Evolutionary conservation across 768 basidiomycete species (phyloP).

Genomic region (Cyclocybe cylindracea): DNA sequence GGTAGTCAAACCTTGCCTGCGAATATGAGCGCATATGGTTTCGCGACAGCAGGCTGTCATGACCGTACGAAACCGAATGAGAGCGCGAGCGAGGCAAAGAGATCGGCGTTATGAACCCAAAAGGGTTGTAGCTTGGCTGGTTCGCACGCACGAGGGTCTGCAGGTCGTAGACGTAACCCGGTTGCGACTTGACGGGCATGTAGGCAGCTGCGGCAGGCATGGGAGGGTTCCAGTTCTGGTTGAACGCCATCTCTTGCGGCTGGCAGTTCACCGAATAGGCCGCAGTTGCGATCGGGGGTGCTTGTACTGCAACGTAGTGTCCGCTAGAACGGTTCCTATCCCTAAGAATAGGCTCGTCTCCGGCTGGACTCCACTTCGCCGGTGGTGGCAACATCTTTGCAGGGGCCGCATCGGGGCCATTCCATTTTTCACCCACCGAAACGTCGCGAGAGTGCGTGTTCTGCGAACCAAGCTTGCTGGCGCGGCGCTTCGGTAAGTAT

Average conservation of each 20-base stretch:
- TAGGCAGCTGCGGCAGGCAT: slow-evolving; percentile 18
- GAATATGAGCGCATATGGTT: slow-evolving; percentile 62
- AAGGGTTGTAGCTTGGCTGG: slow-evolving; percentile 36
- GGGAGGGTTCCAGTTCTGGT: slow-evolving; percentile 40
- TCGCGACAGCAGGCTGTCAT: slow-evolving; percentile 46
- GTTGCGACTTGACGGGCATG: slow-evolving; percentile 37
- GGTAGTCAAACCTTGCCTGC: slow-evolving; percentile 57
- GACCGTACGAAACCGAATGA: slow-evolving; percentile 55
- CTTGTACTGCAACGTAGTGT: slow-evolving; percentile 67
- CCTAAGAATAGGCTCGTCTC: slow-evolving; percentile 72
- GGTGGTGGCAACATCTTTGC: slow-evolving; percentile 62
- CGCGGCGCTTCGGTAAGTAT: slow-evolving; percentile 72
- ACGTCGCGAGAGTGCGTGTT: slow-evolving; percentile 5
- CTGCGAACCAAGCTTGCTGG: slow-evolving; percentile 30
- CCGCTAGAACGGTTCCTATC: slow-evolving; percentile 51
- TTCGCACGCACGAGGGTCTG: slow-evolving; percentile 29
- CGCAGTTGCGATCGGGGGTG: slow-evolving; percentile 41
- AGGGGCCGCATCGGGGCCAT: slow-evolving; percentile 16
- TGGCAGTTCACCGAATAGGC: slow-evolving; percentile 38
- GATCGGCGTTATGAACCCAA: slow-evolving; percentile 36
- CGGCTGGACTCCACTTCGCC: slow-evolving; percentile 79
- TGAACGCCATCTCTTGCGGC: slow-evolving; percentile 33
- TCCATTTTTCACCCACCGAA: slow-evolving; percentile 17
- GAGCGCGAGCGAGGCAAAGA: slow-evolving; percentile 52
- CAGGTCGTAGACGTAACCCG: slow-evolving; percentile 40